Percentiles rank a stretch among this genome's conserved stretches.
Evolutionary conservation across 2,329 filamentous ascomycete species (phyloP).

Genomic region (Hypoxylon rubiginosum): DNA sequence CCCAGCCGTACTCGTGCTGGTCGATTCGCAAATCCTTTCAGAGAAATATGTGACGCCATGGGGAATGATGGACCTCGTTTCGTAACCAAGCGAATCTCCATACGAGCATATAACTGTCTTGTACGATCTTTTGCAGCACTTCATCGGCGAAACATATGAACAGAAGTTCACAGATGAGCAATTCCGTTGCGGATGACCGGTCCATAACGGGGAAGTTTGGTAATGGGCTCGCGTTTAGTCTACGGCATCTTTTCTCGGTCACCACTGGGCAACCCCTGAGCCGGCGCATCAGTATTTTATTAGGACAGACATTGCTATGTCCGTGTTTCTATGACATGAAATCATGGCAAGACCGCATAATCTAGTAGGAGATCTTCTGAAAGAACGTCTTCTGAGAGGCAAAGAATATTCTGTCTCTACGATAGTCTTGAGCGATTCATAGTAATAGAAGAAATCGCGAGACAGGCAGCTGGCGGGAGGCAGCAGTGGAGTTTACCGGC

Average conservation of each 20-base stretch:
- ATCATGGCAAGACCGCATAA: constrained; percentile 3
- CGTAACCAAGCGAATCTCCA: constrained; percentile 44
- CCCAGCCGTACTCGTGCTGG: background rate
- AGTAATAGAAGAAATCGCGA: constrained; percentile 8
- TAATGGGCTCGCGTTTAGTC: background rate
- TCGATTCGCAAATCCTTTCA: constrained; percentile 18
- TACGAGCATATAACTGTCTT: constrained; percentile 40
- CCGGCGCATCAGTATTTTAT: constrained; percentile 20
- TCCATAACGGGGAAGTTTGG: constrained; percentile 24
- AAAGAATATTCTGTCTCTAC: constrained; percentile 18
- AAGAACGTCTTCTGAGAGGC: background rate
- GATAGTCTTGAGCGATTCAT: constrained; percentile 17
- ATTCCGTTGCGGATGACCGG: constrained; percentile 8
- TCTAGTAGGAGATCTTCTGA: constrained; percentile 1
- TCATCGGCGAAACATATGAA: constrained; percentile 25
- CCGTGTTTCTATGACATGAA: constrained; percentile 7
- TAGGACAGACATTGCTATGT: constrained; percentile 1
- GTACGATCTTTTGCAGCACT: constrained; percentile 7
- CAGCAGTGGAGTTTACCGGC: background rate
- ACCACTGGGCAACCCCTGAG: background rate
- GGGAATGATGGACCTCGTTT: constrained; percentile 40
- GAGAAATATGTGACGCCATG: constrained; percentile 43
- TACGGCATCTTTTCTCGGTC: constrained; percentile 3
- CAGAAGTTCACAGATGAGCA: constrained; percentile 36
- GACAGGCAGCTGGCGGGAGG: constrained; percentile 18